Conservation (phyloP, 73 alveolate species). For the Symbiodinium pilosum region DNA sequence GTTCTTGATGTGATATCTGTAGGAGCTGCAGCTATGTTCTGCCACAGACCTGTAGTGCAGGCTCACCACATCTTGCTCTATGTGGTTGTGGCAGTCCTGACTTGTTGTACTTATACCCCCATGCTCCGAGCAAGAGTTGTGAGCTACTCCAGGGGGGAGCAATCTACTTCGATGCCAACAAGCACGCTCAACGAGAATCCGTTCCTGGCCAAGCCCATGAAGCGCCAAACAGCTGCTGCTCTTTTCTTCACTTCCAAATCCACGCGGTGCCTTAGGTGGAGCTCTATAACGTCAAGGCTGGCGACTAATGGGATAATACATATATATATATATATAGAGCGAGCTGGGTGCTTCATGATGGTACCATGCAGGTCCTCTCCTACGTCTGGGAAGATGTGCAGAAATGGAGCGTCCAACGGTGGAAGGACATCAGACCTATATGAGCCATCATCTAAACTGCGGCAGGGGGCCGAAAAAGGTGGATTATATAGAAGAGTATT, state of each 20-base stretch:
- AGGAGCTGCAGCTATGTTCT: no score
- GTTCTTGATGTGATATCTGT: no score
- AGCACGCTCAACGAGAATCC: constrained; percentile 67
- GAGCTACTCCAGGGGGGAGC: constrained; percentile 54
- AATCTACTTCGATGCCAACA: constrained; percentile 36
- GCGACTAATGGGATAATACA: no score
- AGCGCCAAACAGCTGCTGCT: no score
- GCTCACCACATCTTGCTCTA: constrained; percentile 67
- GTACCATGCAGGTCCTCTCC: constrained; percentile 20
- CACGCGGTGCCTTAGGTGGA: no score
- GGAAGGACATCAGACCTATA: constrained; percentile 13
- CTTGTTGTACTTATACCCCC: not conserved
- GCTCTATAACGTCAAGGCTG: constrained; percentile 1
- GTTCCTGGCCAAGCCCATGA: not conserved
- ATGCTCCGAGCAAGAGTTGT: not conserved
- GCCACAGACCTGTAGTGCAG: not conserved
- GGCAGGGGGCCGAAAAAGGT: no score
- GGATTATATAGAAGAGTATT: no score
- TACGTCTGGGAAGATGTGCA: constrained; percentile 75
- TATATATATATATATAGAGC: no score
- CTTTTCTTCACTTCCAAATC: no score
- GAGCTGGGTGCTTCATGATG: no score
- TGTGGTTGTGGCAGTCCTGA: constrained; percentile 20
- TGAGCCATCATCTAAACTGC: no score
- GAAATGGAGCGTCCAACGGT: constrained; percentile 51